Evolutionary conservation across 148 eudicot genomes (phyloP), one percentile per base, ranked within the genome.

Genomic region (Bassia scoparia): DNA sequence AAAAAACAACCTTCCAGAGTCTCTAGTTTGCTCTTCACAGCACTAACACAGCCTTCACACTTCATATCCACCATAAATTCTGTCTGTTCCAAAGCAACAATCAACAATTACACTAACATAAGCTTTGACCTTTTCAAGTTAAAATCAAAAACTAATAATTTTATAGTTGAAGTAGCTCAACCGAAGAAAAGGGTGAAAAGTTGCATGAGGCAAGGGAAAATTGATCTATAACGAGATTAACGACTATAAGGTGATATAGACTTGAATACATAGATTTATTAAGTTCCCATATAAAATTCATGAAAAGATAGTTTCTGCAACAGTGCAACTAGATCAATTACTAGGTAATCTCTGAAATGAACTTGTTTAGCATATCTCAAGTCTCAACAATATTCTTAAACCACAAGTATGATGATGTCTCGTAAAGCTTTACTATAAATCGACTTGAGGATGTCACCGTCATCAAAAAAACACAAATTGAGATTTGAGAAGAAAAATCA

Each of bases 51-150:
- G 30, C 94, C 94, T 68, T 95, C 96, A 74, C 99, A 88, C 73
- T 79, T 83, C 97, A 94, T 94, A 77, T 94, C 96, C 82, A 94
- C 98, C 98, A 94, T 88, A 67, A 87, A 94, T 77, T 94, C 98
- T 21, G 97, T 94, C 98, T 94, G 90, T 63, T 67, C 38, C 31
- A 66, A 76, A 29, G 48, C 29, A 35, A 73, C 54, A 23, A 8
- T 46, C 37, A 35, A 73, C 3, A 49, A 23, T 48, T 5, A 59
- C 15, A 29, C 46, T 4, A 49, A 24, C 26, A 46, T 46, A 74
- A 63, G 62, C 17, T 7, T 48, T 23, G 17, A 11, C 12, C n/a
- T 31, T 7, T 49, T n/a, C 4, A 13, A 46, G 59, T 10, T 21
- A 59, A 20, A 49, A 50, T 23, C 14, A 48, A 46, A 73, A 29